Base-by-base conservation (phyloP, 495 filamentous ascomycete genomes). In the Penicillium herquei region DNA sequence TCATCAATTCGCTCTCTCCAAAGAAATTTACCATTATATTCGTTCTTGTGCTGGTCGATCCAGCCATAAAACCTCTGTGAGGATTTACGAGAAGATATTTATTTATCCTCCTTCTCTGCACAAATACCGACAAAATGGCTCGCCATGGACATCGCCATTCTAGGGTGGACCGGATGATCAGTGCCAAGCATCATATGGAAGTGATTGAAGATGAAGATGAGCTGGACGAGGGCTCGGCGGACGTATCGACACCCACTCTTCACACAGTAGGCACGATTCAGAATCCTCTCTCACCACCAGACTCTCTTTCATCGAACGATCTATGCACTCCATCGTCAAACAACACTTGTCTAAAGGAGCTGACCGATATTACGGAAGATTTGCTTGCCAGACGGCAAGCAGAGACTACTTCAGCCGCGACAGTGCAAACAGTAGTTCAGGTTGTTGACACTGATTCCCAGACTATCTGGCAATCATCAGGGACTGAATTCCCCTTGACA, bases 71-170 rank as follows among this genome's bases (percentile, higher is more conserved):
- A 54, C 62, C 54, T 65, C 54, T 61, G 58, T 40, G 65, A 63
- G 57, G 55, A 65, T 53, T 41, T 17, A 46, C 52, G 14, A 47
- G 41, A 48, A 32, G 33, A 43, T 9, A 43, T 45, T 45, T 51
- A 34, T 33, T 43, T 42, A n/a, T 26, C 16, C 32, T 26, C 13
- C 10, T 37, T 54, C 21, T 44, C 47, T 42, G 17, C 16, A 13
- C 17, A 50, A 56, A 8, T 21, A 21, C 7, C 37, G 51, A 26
- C 62, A 55, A 41, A 18, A 68, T 68, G 65, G 51, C 52, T 55
- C 65, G 50, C 33, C 58, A 68, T 54, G 55, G 57, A 40, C 57
- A 64, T 42, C 63, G 65, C 40, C 60, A 66, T 48, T 54, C 61
- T 9, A 63, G 58, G 26, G 56, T 64, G 33, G 48, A 45, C 51